Conservation (phyloP, 108 stramenopile genomes). For the Skeletonema potamos region DNA sequence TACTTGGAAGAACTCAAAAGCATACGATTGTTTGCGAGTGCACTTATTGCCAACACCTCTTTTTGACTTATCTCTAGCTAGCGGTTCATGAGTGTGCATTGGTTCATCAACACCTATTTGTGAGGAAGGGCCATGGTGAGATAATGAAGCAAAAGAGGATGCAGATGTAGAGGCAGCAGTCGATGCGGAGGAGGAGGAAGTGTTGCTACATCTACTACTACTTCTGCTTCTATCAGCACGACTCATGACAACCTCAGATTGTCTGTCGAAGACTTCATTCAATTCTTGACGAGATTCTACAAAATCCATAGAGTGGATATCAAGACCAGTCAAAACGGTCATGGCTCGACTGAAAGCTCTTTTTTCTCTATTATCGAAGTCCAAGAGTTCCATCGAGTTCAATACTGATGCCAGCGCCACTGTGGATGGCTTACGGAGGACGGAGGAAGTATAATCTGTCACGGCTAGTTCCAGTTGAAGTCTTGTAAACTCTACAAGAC, state of each 20-base stretch:
- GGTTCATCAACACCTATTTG: not conserved
- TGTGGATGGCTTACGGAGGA: conserved; percentile 17
- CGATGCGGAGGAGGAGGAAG: not conserved
- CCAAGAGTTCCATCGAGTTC: conserved; percentile 67
- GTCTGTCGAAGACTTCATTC: conserved; percentile 24
- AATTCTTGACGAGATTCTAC: conserved; percentile 2
- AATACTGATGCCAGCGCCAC: conserved; percentile 66
- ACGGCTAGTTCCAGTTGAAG: conserved; percentile 30
- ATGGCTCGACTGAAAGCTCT: conserved; percentile 5
- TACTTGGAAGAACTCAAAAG: not conserved
- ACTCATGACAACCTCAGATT: conserved; percentile 12
- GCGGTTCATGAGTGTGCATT: not conserved
- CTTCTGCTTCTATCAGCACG: not conserved
- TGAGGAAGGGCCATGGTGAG: not conserved
- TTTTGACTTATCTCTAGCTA: not conserved
- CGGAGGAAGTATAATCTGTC: conserved; percentile 13
- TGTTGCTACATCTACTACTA: not conserved
- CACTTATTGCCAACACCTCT: not conserved
- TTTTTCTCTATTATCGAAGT: conserved; percentile 18
- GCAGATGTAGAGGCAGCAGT: not conserved
- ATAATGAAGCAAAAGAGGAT: not conserved
- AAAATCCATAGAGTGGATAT: not conserved
- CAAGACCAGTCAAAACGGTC: not conserved
- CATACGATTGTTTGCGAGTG: not conserved
- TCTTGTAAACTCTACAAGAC: conserved; percentile 23